Percentiles rank a stretch among this genome's conserved stretches.
These are phyloP conservation scores for Euphorbia tirucalli DNA, from an alignment of 345 rosid genomes.

Conservation along the genomic window DNA sequence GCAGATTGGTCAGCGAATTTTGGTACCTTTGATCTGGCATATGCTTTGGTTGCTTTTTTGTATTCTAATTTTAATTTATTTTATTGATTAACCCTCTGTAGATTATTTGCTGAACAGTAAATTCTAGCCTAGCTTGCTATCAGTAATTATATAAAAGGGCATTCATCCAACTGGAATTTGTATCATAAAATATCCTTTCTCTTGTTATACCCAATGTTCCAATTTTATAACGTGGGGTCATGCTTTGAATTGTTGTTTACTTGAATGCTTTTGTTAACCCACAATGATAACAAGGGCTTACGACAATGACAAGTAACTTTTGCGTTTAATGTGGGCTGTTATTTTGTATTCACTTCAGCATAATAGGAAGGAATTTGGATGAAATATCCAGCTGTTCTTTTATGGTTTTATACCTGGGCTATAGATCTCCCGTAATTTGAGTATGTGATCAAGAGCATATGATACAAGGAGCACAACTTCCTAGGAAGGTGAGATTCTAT, in stretches of 20 bases:
- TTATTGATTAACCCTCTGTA: conserved; percentile 6
- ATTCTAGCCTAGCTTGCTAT: background rate
- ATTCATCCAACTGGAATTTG: background rate
- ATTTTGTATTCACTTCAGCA: background rate
- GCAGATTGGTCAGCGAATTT: conserved; percentile 36
- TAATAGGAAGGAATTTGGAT: background rate
- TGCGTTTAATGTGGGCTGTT: background rate
- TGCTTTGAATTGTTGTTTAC: background rate
- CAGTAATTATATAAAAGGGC: background rate
- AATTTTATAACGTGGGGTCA: background rate
- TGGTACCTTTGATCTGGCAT: conserved; percentile 30
- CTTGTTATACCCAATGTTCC: background rate
- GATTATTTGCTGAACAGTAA: conserved; percentile 6
- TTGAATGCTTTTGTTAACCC: background rate
- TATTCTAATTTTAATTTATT: conserved; percentile 20
- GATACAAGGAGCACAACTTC: background rate
- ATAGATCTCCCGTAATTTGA: background rate
- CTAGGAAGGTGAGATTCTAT: background rate
- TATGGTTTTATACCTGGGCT: background rate
- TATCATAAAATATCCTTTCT: background rate
- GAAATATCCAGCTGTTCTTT: background rate
- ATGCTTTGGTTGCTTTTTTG: conserved; percentile 22
- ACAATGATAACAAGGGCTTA: background rate
- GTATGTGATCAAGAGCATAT: background rate
- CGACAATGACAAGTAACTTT: background rate